Conservation (phyloP, 2,329 filamentous ascomycete genomes). For the Talaromyces funiculosus region DNA sequence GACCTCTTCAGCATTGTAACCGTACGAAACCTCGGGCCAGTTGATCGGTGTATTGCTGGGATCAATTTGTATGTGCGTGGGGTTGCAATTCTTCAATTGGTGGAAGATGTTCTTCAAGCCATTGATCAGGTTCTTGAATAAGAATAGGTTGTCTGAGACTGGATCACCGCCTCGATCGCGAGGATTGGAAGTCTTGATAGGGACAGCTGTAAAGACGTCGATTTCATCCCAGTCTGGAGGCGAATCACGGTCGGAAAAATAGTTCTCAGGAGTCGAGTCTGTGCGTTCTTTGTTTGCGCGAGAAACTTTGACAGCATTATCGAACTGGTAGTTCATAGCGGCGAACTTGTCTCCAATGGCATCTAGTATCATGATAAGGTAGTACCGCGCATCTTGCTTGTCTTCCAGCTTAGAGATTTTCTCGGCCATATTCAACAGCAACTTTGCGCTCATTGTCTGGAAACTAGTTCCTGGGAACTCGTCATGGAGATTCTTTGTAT, state of each 20-base stretch:
- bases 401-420: conserved; percentile 91
- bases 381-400: conserved; percentile 90
- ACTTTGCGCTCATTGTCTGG: conserved; percentile 98
- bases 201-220: conserved; percentile 93
- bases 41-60: conserved; percentile 73
- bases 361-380: conserved; percentile 93
- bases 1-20: conserved; percentile 95
- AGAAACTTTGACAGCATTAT: conserved; percentile 89
- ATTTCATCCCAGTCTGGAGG: conserved; percentile 95
- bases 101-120: conserved; percentile 96
- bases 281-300: conserved; percentile 64
- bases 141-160: conserved; percentile 92
- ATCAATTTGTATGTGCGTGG: conserved; percentile 62
- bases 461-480: conserved; percentile 97
- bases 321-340: conserved; percentile 93
- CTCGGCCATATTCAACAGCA: conserved; percentile 95
- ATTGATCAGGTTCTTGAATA: conserved; percentile 95
- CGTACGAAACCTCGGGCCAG: conserved; percentile 93
- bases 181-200: conserved; percentile 90
- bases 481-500: conserved; percentile 92
- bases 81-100: conserved; percentile 85
- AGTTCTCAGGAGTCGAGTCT: conserved; percentile 66
- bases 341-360: conserved; percentile 98
- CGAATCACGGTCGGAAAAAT: conserved; percentile 72
- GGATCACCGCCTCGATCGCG: conserved; percentile 84